A percentile compares a stretch with the other conserved stretches of the same genome.
Evolutionary conservation across 2,329 filamentous ascomycete genomes (phyloP).

Genomic region (Cladosporium velox): DNA sequence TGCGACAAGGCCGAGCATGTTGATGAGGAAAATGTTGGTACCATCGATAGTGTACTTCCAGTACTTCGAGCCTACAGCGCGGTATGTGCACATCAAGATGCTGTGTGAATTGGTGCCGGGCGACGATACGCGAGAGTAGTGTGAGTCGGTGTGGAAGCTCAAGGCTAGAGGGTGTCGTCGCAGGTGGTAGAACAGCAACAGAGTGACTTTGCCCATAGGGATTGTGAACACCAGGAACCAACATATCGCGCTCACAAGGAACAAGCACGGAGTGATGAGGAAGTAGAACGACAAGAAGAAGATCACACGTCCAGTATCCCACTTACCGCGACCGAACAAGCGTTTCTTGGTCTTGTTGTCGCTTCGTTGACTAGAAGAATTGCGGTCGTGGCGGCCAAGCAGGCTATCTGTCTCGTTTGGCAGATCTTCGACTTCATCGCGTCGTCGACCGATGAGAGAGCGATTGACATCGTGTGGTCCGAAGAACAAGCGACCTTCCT

Average conservation of each 20-base stretch:
- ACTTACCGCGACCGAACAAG: slow-evolving; percentile 91
- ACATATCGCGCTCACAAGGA: slow-evolving; percentile 83
- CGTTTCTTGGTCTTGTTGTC: slow-evolving; percentile 66
- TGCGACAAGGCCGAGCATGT: slow-evolving; percentile 87
- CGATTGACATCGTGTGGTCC: slow-evolving; percentile 70
- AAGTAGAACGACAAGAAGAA: slow-evolving; percentile 98
- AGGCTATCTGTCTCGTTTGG: slow-evolving; percentile 83
- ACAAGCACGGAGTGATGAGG: slow-evolving; percentile 80
- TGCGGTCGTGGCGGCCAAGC: slow-evolving; percentile 56
- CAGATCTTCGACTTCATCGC: slow-evolving; percentile 80
- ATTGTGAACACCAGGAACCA: slow-evolving; percentile 98
- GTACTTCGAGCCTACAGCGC: slow-evolving; percentile 89
- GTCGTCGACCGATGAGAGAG: slow-evolving; percentile 81
- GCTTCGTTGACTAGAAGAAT: slow-evolving; percentile 30
- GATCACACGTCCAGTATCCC: slow-evolving; percentile 90
- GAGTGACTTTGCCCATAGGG: slow-evolving; percentile 94
- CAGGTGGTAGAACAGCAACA: slow-evolving; percentile 86
- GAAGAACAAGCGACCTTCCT: slow-evolving; percentile 94
- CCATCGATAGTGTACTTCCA: slow-evolving; percentile 99
- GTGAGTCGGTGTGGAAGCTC: slow-evolving; percentile 85
- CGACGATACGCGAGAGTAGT: slow-evolving; percentile 66
- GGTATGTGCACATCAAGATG: slow-evolving; percentile 93
- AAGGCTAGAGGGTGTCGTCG: slow-evolving; percentile 88
- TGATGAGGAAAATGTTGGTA: slow-evolving; percentile 98
- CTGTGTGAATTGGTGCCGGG: slow-evolving; percentile 55